These are phyloP conservation scores for Lycium barbarum DNA, from an alignment of 257 asterid species.

Conservation along the genomic window DNA sequence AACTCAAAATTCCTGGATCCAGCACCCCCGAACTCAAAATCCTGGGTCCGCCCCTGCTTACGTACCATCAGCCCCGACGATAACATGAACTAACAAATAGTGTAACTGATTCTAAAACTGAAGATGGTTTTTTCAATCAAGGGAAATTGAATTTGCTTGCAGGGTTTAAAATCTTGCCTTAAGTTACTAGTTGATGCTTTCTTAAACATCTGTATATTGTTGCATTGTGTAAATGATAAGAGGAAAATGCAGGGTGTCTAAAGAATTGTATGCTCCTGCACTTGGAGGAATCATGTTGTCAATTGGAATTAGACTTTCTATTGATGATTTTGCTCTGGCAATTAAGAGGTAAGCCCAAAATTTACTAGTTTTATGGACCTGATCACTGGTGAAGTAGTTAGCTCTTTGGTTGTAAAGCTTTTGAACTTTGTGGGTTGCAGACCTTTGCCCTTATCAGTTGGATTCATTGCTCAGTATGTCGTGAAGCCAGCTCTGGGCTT, in stretches of 20 bases:
- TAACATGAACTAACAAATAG: neutral
- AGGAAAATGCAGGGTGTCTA: constrained; percentile 97
- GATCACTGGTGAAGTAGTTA: neutral
- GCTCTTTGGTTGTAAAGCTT: neutral
- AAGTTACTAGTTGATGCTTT: neutral
- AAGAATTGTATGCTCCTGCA: constrained; percentile 94
- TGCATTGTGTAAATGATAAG: constrained; percentile 54
- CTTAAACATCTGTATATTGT: constrained; percentile 27
- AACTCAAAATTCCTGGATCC: no score
- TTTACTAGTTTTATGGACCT: constrained; percentile 23
- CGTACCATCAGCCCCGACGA: neutral
- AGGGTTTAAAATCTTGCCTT: neutral
- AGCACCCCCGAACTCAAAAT: no score
- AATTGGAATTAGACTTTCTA: constrained; percentile 88
- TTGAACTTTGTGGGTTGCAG: constrained; percentile 50
- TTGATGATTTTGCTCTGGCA: constrained; percentile 92
- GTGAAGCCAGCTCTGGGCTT: constrained; percentile 90
- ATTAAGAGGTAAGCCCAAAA: constrained; percentile 66
- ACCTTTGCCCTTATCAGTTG: constrained; percentile 80
- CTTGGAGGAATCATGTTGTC: constrained; percentile 99
- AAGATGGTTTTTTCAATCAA: neutral
- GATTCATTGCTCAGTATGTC: constrained; percentile 80
- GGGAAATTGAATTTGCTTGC: neutral
- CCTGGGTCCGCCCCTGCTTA: no score
- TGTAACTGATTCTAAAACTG: neutral